Evolutionary conservation across 257 asterid genomes (phyloP).

Genomic region (Verbascum thapsus): DNA sequence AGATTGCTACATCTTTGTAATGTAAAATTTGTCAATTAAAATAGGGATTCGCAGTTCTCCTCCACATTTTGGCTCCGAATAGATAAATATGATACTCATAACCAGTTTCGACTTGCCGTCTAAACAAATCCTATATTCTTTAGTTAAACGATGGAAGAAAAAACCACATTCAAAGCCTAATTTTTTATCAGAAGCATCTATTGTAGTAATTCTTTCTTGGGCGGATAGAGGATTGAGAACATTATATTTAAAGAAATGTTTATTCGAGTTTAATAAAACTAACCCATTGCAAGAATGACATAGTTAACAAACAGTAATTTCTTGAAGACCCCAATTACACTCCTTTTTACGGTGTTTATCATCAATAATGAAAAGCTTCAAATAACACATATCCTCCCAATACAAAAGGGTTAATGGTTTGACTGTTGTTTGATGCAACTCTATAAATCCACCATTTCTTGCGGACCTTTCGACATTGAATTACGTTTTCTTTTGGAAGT

Average conservation of each 20-base stretch:
- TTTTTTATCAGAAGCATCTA: neutral
- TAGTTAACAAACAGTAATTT: neutral
- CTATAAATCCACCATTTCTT: no score
- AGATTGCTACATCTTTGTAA: no score
- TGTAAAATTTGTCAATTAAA: no score
- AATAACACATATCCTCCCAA: neutral
- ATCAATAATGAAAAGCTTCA: constrained; percentile 1
- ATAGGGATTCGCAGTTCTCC: no score
- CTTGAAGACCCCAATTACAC: neutral
- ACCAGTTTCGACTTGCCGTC: no score
- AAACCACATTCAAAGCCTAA: neutral
- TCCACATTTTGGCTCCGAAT: no score
- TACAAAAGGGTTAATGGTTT: constrained; percentile 3
- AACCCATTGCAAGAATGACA: neutral
- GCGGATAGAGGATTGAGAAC: constrained; percentile 1
- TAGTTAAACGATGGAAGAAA: no score
- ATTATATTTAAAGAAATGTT: no score
- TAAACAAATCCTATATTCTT: constrained; percentile 8
- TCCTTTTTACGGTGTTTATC: constrained; percentile 5
- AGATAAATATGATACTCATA: no score
- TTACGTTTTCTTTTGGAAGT: neutral
- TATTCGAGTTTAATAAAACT: neutral
- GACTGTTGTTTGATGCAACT: no score
- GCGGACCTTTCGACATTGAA: neutral
- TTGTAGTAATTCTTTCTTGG: neutral